Base-by-base conservation (phyloP, 2,329 filamentous ascomycete species). In the Penicillium sp. region DNA sequence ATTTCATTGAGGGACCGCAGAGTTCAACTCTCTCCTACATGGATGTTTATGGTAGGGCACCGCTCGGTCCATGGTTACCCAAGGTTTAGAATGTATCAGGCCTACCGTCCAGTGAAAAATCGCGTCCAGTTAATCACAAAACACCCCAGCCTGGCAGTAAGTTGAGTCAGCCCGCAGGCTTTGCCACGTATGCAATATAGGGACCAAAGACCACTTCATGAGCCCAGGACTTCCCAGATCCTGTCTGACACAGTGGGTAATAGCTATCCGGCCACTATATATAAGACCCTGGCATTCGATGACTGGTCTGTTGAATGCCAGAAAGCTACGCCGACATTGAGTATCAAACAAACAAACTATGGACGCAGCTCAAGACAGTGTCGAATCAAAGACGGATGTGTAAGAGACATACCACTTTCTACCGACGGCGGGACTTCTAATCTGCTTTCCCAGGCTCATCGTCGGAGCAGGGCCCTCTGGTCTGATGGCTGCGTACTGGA, bases 391-490 rank as follows among this genome's bases (percentile, higher is more conserved):
- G 11, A 64, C 62, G 3, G 62, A 64, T 59, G 62, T 64, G 62
- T 64, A 58, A 62, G 57, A n/a, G 25, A 5, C 6, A 35, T 20
- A 3, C n/a, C 10, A 7, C 14, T 43, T 14, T 5, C 22, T 38
- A 4, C 37, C 15, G 15, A 0, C 12, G 31, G 6, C 10, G 4
- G 4, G 2, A 10, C 31, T 12, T 35, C 53, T 61, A 14, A 51
- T 37, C 1, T 37, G 1, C 31, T 14, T 22, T 10, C 12, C 3
- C n/a, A 68, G 66, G 25, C 60, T 69, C 54, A 81, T 84, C 42
- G 69, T 84, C 7, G 82, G 82, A 17, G 82, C 82, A 15, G 82
- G 82, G 12, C 82, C 82, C 2, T 75, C 79, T 8, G 79, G 78
- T 12, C 71, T 83, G 8, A 80, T 83, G 70, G 75, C 79, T n/a